Evolutionary conservation across 2,329 filamentous ascomycete genomes (phyloP), one percentile per base, ranked within the genome.

Genomic region (Trichoderma hamatum): DNA sequence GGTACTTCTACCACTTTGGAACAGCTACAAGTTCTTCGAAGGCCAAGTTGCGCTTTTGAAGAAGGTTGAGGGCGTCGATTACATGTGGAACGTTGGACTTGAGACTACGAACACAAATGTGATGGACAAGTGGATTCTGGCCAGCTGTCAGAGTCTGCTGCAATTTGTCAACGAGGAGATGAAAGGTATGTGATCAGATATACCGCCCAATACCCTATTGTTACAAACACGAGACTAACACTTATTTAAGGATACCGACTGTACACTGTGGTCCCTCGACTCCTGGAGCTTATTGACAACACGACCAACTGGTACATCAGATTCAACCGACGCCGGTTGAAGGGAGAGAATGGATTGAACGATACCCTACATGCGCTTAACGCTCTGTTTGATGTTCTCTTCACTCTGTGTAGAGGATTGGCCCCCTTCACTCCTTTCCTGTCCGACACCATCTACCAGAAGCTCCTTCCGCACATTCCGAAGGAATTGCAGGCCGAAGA

Each of bases 301-400:
- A 94, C 92, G 4, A 97, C 94, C n/a, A 98, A 98, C 81, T 97
- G 94, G 94, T 97, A 97, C 81, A 97, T 97, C 78, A 88, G 94
- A 71, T 96, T 97, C 84, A 97, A 97, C 84, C 88, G 94, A 67
- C 92, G 92, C 79, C 89, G 94, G 67, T 85, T 97, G 73, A 97
- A 97, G 88, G 94, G 94, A 54, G 94, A 96, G 77, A 89, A 93
- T 72, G 93, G 94, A 21, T 81, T 93, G 28, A 87, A 94, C 16
- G 96, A 98, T 78, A 97, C 96, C 13, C 84, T 91, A 62, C 93
- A 97, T 76, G 96, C 95, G 0, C 85, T 99, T 67, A 97, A 98
- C 81, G 95, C 96, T 2, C 87, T 98, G 9, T 97, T 97, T 75
- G 94, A 97, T 81, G 92, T 97, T 67, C 84, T 98, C 26, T 97